Evolutionary conservation across 2,329 filamentous ascomycete species (phyloP).

Genomic region (Colletotrichum sp.): DNA sequence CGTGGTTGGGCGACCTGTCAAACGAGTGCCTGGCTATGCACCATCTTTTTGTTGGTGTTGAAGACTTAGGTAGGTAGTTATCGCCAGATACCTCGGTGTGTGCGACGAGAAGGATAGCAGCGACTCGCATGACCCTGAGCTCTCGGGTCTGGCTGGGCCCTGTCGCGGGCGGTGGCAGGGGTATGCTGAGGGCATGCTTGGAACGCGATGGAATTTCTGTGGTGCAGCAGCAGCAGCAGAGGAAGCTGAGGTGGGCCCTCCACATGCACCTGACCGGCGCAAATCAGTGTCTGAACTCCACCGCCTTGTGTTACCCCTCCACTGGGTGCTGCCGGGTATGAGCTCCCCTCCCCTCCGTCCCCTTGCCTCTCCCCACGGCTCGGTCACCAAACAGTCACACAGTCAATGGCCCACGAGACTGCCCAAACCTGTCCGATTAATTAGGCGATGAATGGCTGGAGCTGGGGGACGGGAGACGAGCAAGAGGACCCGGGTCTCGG

Average conservation of each 20-base stretch:
- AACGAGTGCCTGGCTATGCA: neutral
- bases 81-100: neutral
- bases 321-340: neutral
- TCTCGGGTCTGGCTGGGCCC: neutral
- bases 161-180: neutral
- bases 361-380: constrained; percentile 7
- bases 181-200: neutral
- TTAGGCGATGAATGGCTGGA: neutral
- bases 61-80: too few relatives aligned
- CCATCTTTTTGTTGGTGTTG: neutral
- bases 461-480: neutral
- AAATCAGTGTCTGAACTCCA: neutral
- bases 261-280: constrained; percentile 1
- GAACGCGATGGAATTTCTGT: constrained; percentile 3
- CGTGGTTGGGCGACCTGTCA: neutral
- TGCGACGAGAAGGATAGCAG: neutral
- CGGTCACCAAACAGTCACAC: constrained; percentile 15
- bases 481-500: neutral
- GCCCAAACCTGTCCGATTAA: neutral
- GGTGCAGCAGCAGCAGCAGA: neutral
- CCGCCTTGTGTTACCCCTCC: neutral
- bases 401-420: neutral
- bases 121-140: neutral
- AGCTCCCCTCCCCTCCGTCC: neutral
- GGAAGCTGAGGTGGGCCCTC: neutral